phyloP scores from a whole-genome alignment of 2,329 filamentous ascomycete species.

The Sclerotiophoma versabilis region DNA sequence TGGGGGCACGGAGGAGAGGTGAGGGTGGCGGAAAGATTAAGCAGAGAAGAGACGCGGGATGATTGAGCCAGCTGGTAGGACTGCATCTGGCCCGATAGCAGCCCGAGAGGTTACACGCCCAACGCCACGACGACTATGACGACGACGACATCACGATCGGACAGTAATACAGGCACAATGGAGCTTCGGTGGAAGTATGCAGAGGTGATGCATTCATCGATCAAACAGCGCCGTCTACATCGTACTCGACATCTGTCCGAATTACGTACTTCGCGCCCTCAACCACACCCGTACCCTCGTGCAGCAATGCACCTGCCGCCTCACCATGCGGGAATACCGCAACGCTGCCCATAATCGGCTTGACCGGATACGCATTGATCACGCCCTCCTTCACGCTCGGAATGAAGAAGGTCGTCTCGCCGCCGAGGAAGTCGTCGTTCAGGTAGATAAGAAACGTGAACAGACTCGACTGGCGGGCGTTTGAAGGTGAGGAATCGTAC shows the following conservation, averaged over 20 bases:
- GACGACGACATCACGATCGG: not conserved
- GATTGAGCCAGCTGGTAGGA: not conserved
- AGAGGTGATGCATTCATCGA: not conserved
- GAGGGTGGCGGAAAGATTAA: not conserved
- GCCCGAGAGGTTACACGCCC: too few species aligned
- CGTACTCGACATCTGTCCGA: constrained; percentile 74
- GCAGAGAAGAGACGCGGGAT: too few species aligned
- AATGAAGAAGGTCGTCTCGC: constrained; percentile 75
- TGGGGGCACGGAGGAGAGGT: constrained; percentile 28
- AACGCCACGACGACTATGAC: too few species aligned
- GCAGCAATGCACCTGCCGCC: constrained; percentile 68
- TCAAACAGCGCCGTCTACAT: constrained; percentile 54
- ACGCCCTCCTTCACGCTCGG: constrained; percentile 69
- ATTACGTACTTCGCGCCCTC: constrained; percentile 74
- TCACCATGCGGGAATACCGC: constrained; percentile 76
- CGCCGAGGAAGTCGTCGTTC: constrained; percentile 75
- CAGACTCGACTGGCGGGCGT: constrained; percentile 68
- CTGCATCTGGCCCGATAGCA: too few species aligned
- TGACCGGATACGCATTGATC: constrained; percentile 73
- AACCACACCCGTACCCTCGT: constrained; percentile 75
- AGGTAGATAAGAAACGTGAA: constrained; percentile 75
- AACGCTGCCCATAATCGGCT: constrained; percentile 72
- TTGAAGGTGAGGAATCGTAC: constrained; percentile 69
- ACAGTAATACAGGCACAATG: not conserved
- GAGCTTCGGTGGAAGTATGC: too few species aligned